Percentiles rank a stretch among this genome's conserved stretches.
Conservation (phyloP, 306 rosid genomes). For the Carpinus viminea region DNA sequence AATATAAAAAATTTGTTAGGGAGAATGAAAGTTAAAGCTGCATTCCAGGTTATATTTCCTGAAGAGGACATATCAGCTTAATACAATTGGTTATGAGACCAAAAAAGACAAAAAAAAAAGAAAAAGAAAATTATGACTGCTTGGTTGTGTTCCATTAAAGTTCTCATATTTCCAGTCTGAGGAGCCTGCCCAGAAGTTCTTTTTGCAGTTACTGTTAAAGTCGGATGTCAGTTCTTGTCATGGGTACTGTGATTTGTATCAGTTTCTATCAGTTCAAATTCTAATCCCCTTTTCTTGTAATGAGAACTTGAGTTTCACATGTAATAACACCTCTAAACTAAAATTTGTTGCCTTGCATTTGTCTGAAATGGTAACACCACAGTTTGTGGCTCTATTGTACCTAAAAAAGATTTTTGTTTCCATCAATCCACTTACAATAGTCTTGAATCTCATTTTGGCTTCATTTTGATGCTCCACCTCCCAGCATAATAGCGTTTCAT, state of each 20-base stretch:
- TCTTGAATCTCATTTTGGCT: neutral
- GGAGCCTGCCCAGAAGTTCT: neutral
- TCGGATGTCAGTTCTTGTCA: neutral
- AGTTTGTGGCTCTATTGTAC: neutral
- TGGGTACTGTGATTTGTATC: neutral
- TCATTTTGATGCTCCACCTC: neutral
- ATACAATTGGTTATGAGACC: neutral
- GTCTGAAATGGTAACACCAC: neutral
- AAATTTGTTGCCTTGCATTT: neutral
- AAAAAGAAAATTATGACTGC: neutral
- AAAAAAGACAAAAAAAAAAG: neutral
- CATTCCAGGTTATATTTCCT: neutral
- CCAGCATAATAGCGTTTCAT: neutral
- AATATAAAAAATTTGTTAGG: neutral
- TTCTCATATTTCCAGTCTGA: neutral
- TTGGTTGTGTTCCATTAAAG: neutral
- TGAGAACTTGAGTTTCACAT: neutral
- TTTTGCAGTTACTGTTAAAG: neutral
- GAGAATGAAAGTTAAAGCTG: neutral
- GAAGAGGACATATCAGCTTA: neutral
- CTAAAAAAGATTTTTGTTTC: neutral
- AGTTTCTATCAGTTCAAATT: neutral
- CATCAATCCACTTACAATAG: neutral
- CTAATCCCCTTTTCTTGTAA: neutral
- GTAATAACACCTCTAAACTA: neutral